phyloP scores from a whole-genome alignment of 352 stramenopile species.

The Phytopythium kandeliae region DNA sequence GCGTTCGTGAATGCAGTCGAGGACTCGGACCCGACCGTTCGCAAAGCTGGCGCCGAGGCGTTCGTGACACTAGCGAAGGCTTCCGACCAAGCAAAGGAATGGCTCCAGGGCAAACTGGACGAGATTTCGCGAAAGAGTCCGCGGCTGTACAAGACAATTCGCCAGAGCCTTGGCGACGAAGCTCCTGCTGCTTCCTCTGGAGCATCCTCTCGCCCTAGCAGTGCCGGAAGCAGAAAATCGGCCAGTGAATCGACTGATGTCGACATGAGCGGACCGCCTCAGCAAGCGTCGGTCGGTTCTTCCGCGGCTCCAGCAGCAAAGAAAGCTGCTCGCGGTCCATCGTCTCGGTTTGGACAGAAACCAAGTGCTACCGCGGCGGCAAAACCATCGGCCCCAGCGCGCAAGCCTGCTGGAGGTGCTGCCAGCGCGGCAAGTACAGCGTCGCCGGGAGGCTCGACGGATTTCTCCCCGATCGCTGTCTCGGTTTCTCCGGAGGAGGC shows the following conservation, averaged over 20 bases:
- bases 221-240: conserved; percentile 14
- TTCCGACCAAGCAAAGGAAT: conserved; percentile 36
- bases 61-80: conserved; percentile 56
- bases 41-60: conserved; percentile 65
- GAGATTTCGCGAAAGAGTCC: conserved; percentile 67
- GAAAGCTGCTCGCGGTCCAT: conserved; percentile 36
- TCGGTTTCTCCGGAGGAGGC: conserved; percentile 65
- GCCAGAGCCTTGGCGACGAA: conserved; percentile 32
- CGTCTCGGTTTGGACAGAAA: conserved; percentile 49
- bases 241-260: conserved; percentile 18
- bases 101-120: conserved; percentile 56
- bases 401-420: conserved; percentile 16
- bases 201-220: conserved; percentile 17
- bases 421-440: conserved; percentile 8
- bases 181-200: conserved; percentile 14
- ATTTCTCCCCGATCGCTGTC: conserved; percentile 63
- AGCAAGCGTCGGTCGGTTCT: conserved; percentile 3
- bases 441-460: conserved; percentile 20
- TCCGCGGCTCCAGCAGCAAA: conserved; percentile 19
- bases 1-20: conserved; percentile 64
- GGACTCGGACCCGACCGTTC: conserved; percentile 75
- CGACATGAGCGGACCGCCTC: conserved; percentile 19
- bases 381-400: conserved; percentile 19
- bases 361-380: conserved; percentile 14
- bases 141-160: conserved; percentile 63